Evolutionary conservation across 805 yeast species (phyloP).

Genomic region (Saccharomycopsis babjevae): DNA sequence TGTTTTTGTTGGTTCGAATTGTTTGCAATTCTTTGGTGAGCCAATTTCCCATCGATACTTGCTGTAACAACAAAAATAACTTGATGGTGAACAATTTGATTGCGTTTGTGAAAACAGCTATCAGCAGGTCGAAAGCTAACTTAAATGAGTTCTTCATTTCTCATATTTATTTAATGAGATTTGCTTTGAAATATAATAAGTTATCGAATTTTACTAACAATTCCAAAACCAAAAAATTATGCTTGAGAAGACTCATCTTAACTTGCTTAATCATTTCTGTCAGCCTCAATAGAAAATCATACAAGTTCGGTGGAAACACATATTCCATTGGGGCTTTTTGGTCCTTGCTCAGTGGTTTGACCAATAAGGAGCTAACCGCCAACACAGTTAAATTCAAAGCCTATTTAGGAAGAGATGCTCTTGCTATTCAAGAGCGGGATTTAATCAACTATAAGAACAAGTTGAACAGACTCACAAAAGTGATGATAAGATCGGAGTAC

Average conservation of each 20-base stretch:
- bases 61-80: constrained; percentile 16
- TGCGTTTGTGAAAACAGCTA: constrained; percentile 10
- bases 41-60: constrained; percentile 17
- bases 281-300: constrained; percentile 1
- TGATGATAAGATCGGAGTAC: constrained; percentile 12
- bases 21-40: constrained; percentile 14
- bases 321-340: constrained; percentile 7
- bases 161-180: constrained; percentile 8
- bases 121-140: constrained; percentile 7
- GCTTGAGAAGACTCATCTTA: constrained; percentile 15
- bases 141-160: constrained; percentile 12
- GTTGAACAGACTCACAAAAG: constrained; percentile 6
- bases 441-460: constrained; percentile 9
- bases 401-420: constrained; percentile 7
- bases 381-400: not conserved
- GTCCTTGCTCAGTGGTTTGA: constrained; percentile 14
- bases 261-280: constrained; percentile 5
- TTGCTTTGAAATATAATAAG: not conserved
- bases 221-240: constrained; percentile 3
- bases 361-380: constrained; percentile 1
- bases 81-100: constrained; percentile 16
- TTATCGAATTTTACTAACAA: not conserved
- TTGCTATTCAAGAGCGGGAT: constrained; percentile 1
- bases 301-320: not conserved
- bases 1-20: constrained; percentile 11